These are phyloP conservation scores for Termitomyces sp. DNA, from an alignment of 768 basidiomycete genomes.

Conservation along the genomic window DNA sequence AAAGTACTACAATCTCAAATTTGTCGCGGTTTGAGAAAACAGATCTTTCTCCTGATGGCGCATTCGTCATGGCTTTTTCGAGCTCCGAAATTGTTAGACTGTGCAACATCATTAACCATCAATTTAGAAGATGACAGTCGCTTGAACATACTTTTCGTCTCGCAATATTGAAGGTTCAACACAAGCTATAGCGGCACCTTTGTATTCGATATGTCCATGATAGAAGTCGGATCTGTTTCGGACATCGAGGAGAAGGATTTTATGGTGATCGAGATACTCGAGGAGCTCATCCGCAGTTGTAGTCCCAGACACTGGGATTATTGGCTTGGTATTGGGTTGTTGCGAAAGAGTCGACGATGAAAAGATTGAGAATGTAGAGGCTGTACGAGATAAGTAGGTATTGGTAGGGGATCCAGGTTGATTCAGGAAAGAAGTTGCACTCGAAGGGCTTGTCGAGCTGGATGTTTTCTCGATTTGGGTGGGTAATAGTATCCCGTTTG, in stretches of 20 bases:
- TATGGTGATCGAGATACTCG: slow-evolving; percentile 49
- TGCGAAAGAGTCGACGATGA: slow-evolving; percentile 21
- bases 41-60: slow-evolving; percentile 61
- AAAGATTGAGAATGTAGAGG: slow-evolving; percentile 31
- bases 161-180: slow-evolving; percentile 76
- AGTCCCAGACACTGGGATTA: slow-evolving; percentile 56
- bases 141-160: slow-evolving; percentile 56
- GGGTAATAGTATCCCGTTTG: slow-evolving; percentile 2
- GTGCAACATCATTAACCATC: slow-evolving; percentile 2
- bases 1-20: slow-evolving; percentile 84
- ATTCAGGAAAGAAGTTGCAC: slow-evolving; percentile 52
- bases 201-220: slow-evolving; percentile 53
- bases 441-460: slow-evolving; percentile 41
- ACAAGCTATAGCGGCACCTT: slow-evolving; percentile 63
- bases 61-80: slow-evolving; percentile 68
- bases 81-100: slow-evolving; percentile 65
- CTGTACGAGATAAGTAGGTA: slow-evolving; percentile 29
- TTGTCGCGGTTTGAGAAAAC: slow-evolving; percentile 83
- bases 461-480: slow-evolving; percentile 37
- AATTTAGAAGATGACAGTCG: not conserved
- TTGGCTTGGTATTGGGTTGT: slow-evolving; percentile 29
- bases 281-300: slow-evolving; percentile 55
- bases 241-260: slow-evolving; percentile 77
- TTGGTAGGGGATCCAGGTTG: slow-evolving; percentile 56
- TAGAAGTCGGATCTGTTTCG: slow-evolving; percentile 77